Evolutionary conservation across 441 rosid genomes (phyloP).

Genomic region (Eugenia klotzschiana): DNA sequence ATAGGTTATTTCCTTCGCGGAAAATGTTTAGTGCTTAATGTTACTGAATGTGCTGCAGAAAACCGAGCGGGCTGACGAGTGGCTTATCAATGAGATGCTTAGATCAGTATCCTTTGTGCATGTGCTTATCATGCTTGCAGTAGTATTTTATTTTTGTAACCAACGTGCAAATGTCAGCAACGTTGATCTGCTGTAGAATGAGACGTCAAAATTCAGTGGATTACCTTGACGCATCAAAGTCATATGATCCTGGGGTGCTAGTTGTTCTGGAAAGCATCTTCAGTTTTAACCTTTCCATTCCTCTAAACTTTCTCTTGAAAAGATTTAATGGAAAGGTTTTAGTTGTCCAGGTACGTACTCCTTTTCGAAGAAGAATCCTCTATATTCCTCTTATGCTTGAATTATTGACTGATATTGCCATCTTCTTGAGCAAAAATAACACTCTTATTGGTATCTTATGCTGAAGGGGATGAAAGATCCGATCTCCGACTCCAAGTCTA

Average conservation of each 20-base stretch:
- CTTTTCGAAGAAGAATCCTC: background rate
- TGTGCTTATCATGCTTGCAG: background rate
- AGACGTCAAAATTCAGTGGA: background rate
- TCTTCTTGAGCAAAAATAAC: background rate
- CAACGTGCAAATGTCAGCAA: background rate
- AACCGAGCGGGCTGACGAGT: conserved; percentile 58
- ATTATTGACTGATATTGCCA: background rate
- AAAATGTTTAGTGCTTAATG: background rate
- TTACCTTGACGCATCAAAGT: conserved; percentile 47
- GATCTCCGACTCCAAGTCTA: conserved; percentile 42
- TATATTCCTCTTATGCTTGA: background rate
- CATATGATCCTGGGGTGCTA: conserved; percentile 66
- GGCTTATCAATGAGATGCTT: conserved; percentile 68
- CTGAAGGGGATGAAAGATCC: conserved; percentile 81
- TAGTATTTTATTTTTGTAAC: background rate
- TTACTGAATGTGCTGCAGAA: conserved; percentile 28
- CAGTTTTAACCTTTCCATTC: conserved; percentile 66
- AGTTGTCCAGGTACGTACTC: conserved; percentile 47
- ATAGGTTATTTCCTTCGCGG: background rate
- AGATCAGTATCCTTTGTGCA: conserved; percentile 71
- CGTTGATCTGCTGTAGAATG: background rate
- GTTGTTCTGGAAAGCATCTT: conserved; percentile 76
- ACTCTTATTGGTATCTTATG: background rate
- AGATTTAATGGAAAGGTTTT: conserved; percentile 39
- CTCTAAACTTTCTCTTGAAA: conserved; percentile 63